A percentile compares a stretch with the other conserved stretches of the same genome.
These are phyloP conservation scores for Microstegium vimineum DNA, from an alignment of 176 grass and related monocot species.

Conservation along the genomic window DNA sequence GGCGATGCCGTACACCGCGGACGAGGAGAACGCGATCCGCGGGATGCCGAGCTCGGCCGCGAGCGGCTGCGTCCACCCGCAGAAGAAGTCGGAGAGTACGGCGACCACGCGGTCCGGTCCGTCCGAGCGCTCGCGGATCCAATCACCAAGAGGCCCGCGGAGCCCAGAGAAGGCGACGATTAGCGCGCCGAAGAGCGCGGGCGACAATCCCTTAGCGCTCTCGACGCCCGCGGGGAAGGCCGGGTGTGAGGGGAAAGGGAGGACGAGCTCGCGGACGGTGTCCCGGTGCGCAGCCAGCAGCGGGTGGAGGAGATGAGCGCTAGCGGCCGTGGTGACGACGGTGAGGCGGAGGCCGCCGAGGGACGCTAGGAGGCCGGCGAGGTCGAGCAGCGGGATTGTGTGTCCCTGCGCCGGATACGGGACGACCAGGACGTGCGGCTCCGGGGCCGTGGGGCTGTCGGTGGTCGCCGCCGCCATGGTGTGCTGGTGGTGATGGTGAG, in stretches of 20 bases:
- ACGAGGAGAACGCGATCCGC: conserved; percentile 33
- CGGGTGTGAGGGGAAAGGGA: conserved; percentile 23
- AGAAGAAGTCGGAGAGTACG: conserved; percentile 53
- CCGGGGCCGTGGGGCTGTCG: neutral
- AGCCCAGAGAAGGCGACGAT: neutral
- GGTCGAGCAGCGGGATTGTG: neutral
- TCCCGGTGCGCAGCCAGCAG: conserved; percentile 34
- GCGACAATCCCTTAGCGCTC: conserved; percentile 14
- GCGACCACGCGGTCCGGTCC: conserved; percentile 1
- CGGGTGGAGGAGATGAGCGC: conserved; percentile 34
- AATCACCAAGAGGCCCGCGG: neutral
- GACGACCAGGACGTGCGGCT: conserved; percentile 48
- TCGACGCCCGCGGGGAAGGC: conserved; percentile 19
- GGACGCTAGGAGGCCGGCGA: conserved; percentile 53
- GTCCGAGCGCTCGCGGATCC: neutral
- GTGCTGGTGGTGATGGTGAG: neutral
- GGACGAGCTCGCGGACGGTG: conserved; percentile 6
- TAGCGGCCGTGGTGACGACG: conserved; percentile 45
- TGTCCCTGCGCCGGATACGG: conserved; percentile 65
- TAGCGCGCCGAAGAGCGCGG: neutral
- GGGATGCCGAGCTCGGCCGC: conserved; percentile 30
- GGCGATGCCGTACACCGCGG: conserved; percentile 19
- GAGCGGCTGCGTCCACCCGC: conserved; percentile 53
- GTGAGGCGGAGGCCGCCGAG: conserved; percentile 41
- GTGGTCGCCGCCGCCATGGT: conserved; percentile 16